A percentile compares a stretch with the other conserved stretches of the same genome.
Evolutionary conservation across 306 rosid genomes (phyloP).

Genomic region (Phaseolus lunatus): DNA sequence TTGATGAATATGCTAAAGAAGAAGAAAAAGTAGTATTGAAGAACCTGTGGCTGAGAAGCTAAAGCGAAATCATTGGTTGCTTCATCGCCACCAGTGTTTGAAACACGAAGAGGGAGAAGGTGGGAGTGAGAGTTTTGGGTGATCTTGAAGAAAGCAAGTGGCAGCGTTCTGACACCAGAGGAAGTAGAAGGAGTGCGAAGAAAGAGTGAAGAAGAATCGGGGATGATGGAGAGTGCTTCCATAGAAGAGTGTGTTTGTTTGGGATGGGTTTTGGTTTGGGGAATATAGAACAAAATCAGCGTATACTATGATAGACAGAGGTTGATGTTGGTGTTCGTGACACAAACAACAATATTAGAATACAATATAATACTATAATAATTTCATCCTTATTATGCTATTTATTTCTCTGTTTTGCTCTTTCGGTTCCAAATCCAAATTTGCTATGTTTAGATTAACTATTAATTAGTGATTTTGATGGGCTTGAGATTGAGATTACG

Average conservation of each 20-base stretch:
- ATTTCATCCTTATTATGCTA: neutral
- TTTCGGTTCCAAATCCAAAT: neutral
- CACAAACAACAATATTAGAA: no score
- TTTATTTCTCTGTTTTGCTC: no score
- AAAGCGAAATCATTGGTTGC: slow-evolving; percentile 22
- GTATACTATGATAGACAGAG: neutral
- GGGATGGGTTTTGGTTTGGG: neutral
- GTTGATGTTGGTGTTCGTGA: neutral
- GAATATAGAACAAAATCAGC: neutral
- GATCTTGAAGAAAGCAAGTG: slow-evolving; percentile 2
- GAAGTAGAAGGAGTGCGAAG: slow-evolving; percentile 30
- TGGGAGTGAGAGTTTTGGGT: neutral
- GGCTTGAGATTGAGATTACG: neutral
- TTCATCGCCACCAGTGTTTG: slow-evolving; percentile 4
- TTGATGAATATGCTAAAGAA: neutral
- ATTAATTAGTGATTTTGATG: no score
- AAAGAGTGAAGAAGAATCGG: slow-evolving; percentile 24
- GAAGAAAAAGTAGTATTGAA: neutral
- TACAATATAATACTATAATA: no score
- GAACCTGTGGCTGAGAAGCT: slow-evolving; percentile 34
- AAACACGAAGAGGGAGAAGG: slow-evolving; percentile 29
- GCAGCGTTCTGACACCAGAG: neutral
- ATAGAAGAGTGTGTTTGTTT: slow-evolving; percentile 16
- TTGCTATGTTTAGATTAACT: no score
- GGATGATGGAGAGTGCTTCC: slow-evolving; percentile 33